Conservation (phyloP, 345 rosid species). For the Eucalyptus caleyi region DNA sequence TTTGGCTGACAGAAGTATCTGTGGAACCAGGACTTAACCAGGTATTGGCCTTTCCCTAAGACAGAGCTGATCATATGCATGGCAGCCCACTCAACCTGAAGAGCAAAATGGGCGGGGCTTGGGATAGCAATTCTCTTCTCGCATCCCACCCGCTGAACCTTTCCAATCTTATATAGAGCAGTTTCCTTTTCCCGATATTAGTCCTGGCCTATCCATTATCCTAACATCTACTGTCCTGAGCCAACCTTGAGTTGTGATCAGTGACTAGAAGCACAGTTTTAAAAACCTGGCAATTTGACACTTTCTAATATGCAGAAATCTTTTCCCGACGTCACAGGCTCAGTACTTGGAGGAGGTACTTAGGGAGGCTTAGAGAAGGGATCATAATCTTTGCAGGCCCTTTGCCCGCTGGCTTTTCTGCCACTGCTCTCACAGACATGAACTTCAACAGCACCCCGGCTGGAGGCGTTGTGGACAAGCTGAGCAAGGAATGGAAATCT, state of each 20-base stretch:
- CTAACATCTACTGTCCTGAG: too few species aligned
- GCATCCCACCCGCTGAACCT: not conserved
- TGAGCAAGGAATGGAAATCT: slow-evolving; percentile 40
- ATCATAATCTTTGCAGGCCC: slow-evolving; percentile 64
- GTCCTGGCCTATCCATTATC: too few species aligned
- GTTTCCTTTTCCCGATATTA: too few species aligned
- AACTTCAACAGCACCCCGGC: slow-evolving; percentile 32
- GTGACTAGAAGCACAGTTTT: too few species aligned
- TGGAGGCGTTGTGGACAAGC: slow-evolving; percentile 56
- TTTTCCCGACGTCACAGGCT: not conserved
- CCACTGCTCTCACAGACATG: slow-evolving; percentile 27
- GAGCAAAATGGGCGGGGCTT: not conserved
- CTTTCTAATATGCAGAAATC: not conserved
- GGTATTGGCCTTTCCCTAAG: too few species aligned
- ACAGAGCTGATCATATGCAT: too few species aligned
- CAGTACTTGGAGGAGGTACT: slow-evolving; percentile 42
- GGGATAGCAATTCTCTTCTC: not conserved
- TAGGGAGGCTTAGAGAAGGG: slow-evolving; percentile 53
- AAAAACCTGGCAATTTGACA: not conserved
- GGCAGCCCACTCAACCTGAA: not conserved
- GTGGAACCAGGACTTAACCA: not conserved
- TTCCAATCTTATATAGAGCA: not conserved
- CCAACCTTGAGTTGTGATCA: too few species aligned
- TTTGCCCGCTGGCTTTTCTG: slow-evolving; percentile 29
- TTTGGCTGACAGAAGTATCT: slow-evolving; percentile 77